phyloP scores from a whole-genome alignment of 306 rosid species.

The Quillaja saponaria region DNA sequence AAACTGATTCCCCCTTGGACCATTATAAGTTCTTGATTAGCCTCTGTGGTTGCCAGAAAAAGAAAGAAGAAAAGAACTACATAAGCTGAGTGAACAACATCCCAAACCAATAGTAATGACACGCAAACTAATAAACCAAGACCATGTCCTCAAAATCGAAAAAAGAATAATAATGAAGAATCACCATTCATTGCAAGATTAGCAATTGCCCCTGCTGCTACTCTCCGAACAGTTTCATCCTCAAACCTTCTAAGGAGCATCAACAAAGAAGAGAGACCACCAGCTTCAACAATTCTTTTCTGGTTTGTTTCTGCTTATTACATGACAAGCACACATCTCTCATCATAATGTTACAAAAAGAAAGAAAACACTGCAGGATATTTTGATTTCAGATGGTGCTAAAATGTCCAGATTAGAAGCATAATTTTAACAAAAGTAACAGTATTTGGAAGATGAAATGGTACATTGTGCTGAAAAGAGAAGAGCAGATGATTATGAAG shows the following conservation, averaged over 20 bases:
- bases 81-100: constrained; percentile 9
- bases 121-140: constrained; percentile 29
- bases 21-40: constrained; percentile 95
- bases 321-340: constrained; percentile 30
- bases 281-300: constrained; percentile 91
- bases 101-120: constrained; percentile 21
- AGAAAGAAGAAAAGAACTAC: constrained; percentile 32
- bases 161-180: too few relatives aligned
- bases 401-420: too few relatives aligned
- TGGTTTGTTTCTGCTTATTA: constrained; percentile 81
- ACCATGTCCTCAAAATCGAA: too few relatives aligned
- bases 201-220: constrained; percentile 98
- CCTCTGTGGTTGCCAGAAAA: constrained; percentile 58
- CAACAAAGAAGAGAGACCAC: constrained; percentile 90
- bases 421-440: too few relatives aligned
- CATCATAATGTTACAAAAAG: constrained; percentile 9
- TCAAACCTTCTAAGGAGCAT: constrained; percentile 96
- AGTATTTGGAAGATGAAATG: too few relatives aligned
- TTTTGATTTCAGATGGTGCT: too few relatives aligned
- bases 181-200: constrained; percentile 98
- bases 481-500: too few relatives aligned
- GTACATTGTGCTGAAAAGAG: too few relatives aligned
- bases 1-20: constrained; percentile 92
- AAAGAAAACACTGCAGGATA: too few relatives aligned
- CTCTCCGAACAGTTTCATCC: constrained; percentile 95